Conservation (phyloP, 148 eudicot genomes). For the Suaeda aralocaspica region DNA sequence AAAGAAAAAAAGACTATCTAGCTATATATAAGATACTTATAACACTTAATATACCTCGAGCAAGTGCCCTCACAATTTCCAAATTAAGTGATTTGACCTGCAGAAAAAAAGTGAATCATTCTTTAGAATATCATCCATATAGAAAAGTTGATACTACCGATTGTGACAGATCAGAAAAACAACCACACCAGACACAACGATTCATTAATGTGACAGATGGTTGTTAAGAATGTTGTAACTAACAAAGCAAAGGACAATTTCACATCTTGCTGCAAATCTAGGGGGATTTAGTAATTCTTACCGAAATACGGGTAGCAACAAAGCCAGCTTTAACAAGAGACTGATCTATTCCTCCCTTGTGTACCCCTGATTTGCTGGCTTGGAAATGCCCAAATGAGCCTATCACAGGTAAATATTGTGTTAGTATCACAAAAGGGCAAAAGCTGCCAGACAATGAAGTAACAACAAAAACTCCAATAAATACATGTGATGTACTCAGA, state of each 20-base stretch:
- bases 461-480: neutral
- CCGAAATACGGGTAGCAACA: constrained; percentile 97
- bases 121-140: constrained; percentile 1
- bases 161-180: neutral
- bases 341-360: constrained; percentile 68
- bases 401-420: constrained; percentile 21
- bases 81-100: constrained; percentile 91
- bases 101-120: constrained; percentile 15
- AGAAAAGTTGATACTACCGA: neutral
- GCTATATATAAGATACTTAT: neutral
- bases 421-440: neutral
- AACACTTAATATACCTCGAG: constrained; percentile 56
- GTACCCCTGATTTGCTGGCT: constrained; percentile 98
- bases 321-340: constrained; percentile 93
- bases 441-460: neutral
- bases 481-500: neutral
- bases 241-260: neutral
- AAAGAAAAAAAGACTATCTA: neutral
- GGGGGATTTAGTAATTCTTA: constrained; percentile 31
- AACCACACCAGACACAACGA: neutral
- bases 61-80: constrained; percentile 90
- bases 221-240: constrained; percentile 3
- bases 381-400: constrained; percentile 99
- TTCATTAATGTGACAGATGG: neutral
- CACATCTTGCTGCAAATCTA: neutral